Base-by-base conservation (phyloP, 768 basidiomycete genomes). In the Psilocybe cyanescens region DNA sequence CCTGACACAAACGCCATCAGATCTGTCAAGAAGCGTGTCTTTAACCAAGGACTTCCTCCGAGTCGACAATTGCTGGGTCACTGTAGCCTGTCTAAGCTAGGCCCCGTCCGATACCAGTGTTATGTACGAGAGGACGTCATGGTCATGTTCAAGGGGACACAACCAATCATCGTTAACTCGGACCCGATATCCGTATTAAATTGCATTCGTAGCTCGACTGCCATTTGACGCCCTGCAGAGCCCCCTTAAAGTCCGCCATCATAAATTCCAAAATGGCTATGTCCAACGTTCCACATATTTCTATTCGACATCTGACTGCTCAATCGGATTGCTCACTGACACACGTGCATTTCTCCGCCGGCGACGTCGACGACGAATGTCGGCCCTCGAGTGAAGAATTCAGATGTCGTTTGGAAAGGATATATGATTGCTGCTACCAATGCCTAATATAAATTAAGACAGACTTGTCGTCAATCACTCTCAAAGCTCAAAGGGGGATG, bases 301-400 rank as follows among this genome's bases (percentile, higher is more conserved):
- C 14, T 11, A 44, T 44, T 44, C 14, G n/a, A 53, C 29, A 31
- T 17, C 19, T 33, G 33, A 53, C 11, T 53, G 51, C 51, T 53
- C 8, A 29, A 29, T 33, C 9, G n/a, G 16, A 16, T 16, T 44
- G 41, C 41, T 12, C 41, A 44, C 41, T 12, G 41, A 11, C 41
- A 44, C 14, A 53, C 51, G 33, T 53, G 2, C 30, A 53, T 28
- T 33, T 53, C 51, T 53, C 51, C 51, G 51, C 51, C 51, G 51
- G 51, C 51, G 51, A 53, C 31, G 33, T 37, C 51, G 33, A 53
- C 33, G 51, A 31, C 2, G 8, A 8, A 14, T 44, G 41, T 5
- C 41, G n/a, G 37, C 11, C 41, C 41, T 44, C 41, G 41, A 44
- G 37, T 14, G 33, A 44, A 8, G 4, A 44, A 12, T 11, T 44